Conservation (phyloP, 1,139 yeast genomes). For the Geotrichum aggregatum region DNA sequence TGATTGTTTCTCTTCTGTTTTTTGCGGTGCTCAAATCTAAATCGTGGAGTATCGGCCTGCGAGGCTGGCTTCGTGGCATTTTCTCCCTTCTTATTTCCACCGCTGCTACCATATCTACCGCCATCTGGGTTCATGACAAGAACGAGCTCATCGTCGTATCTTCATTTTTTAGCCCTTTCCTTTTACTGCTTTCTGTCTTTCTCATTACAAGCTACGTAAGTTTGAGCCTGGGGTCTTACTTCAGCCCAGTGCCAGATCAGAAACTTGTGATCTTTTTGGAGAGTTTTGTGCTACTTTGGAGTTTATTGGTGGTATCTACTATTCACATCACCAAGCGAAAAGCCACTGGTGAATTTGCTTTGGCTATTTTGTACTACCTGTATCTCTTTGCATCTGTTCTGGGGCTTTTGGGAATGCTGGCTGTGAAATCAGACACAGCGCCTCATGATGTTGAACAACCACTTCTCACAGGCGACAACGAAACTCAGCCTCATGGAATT, state of each 20-base stretch:
- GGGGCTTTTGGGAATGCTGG: slow-evolving; percentile 48
- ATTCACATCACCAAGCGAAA: slow-evolving; percentile 45
- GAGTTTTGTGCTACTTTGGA: slow-evolving; percentile 56
- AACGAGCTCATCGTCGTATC: slow-evolving; percentile 63
- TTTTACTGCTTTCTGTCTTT: slow-evolving; percentile 46
- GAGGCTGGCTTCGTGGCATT: slow-evolving; percentile 55
- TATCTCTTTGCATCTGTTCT: slow-evolving; percentile 51
- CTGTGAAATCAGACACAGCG: slow-evolving; percentile 25
- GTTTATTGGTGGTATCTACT: slow-evolving; percentile 48
- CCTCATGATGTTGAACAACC: neutral
- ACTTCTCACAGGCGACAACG: slow-evolving; percentile 2
- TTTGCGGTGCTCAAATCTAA: slow-evolving; percentile 46
- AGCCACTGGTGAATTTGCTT: slow-evolving; percentile 58
- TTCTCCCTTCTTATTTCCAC: slow-evolving; percentile 48
- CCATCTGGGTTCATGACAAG: slow-evolving; percentile 38
- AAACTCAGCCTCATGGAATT: slow-evolving; percentile 11
- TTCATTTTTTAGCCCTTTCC: slow-evolving; percentile 48
- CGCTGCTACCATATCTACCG: slow-evolving; percentile 40
- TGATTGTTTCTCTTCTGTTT: slow-evolving; percentile 48
- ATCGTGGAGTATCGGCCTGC: slow-evolving; percentile 46
- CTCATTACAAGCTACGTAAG: slow-evolving; percentile 54
- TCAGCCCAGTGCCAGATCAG: slow-evolving; percentile 65
- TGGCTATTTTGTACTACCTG: slow-evolving; percentile 50
- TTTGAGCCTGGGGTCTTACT: slow-evolving; percentile 49
- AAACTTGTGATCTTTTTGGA: slow-evolving; percentile 64